Evolutionary conservation across 2,329 filamentous ascomycete genomes (phyloP), one percentile per base, ranked within the genome.

Genomic region (Aspergillus udagawae): DNA sequence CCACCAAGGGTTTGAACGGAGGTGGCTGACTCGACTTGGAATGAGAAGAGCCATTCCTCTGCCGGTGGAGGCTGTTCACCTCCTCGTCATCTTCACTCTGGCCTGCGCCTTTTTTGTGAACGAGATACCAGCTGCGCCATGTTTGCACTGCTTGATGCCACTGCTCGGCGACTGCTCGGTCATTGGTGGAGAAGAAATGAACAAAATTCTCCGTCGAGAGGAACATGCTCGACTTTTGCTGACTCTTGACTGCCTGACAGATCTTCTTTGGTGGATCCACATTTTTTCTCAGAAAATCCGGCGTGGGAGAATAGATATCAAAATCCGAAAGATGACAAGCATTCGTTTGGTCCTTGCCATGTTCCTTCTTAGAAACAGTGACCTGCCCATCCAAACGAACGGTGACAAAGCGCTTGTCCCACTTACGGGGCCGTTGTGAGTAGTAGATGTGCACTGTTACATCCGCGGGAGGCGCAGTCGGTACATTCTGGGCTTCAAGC

Each of bases 61-160:
- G 67, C 72, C 53, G 54, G 23, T 35, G 41, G 6, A 12, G 8
- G 29, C 28, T 57, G 57, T 61, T 25, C 1, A 17, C 23, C 8
- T 45, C 42, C 10, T 23, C 44, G 21, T 25, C 23, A 9, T 65
- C 50, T 41, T 35, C 48, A 20, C 52, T 62, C 59, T 78, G 69
- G n/a, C 79, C 79, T 54, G 82, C 81, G 20, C 86, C 85, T 68
- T 88, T 82, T 59, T 86, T 86, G 64, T 90, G 87, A 47, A 91
- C 88, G 7, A 97, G 77, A 68, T 96, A 96, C 91, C 92, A 96
- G 72, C 90, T 95, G 57, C 93, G 85, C 92, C 92, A 97, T 42
- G 77, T 77, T 60, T 96, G 91, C 1, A 96, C 81, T 25, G 82
- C 81, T 17, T 82, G 79, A 67, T 89, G 86, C 75, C 93, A 96